Evolutionary conservation across 208 protist species (phyloP).

Genomic region (Angomonas ambiguus): DNA sequence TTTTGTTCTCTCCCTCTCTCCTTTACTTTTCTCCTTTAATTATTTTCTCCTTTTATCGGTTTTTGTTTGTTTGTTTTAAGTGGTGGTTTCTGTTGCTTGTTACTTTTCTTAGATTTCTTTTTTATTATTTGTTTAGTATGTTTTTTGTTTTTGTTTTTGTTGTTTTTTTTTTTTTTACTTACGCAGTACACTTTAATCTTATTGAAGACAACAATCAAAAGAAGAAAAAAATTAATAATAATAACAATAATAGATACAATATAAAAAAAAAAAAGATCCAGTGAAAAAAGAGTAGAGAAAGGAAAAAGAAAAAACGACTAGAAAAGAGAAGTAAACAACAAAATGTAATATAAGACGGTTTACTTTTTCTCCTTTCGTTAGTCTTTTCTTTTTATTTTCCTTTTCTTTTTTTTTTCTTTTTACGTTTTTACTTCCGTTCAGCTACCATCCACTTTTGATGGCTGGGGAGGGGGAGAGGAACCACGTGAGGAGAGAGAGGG

Average conservation of each 20-base stretch:
- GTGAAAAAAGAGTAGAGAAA: conserved; percentile 9
- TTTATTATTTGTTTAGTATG: conserved; percentile 12
- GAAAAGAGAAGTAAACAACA: conserved; percentile 11
- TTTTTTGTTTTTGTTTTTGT: conserved; percentile 6
- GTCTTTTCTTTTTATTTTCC: background rate
- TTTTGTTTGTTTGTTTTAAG: too few relatives aligned
- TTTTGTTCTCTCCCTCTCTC: background rate
- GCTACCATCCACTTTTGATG: too few relatives aligned
- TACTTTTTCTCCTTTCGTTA: too few relatives aligned
- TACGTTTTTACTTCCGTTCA: too few relatives aligned
- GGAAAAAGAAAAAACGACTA: conserved; percentile 5
- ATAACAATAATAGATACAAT: background rate
- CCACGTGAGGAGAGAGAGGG: too few relatives aligned
- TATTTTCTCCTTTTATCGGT: background rate
- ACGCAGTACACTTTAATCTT: too few relatives aligned
- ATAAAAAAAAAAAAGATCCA: background rate
- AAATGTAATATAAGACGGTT: conserved; percentile 5
- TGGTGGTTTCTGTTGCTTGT: too few relatives aligned
- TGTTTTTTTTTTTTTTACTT: conserved; percentile 6
- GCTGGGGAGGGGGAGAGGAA: too few relatives aligned
- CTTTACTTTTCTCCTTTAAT: background rate
- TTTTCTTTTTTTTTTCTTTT: conserved; percentile 14
- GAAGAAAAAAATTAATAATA: too few relatives aligned
- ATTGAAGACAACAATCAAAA: too few relatives aligned
- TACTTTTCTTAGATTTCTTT: conserved; percentile 3